Conservation (phyloP, 208 protist species). For the Leishmania major region DNA sequence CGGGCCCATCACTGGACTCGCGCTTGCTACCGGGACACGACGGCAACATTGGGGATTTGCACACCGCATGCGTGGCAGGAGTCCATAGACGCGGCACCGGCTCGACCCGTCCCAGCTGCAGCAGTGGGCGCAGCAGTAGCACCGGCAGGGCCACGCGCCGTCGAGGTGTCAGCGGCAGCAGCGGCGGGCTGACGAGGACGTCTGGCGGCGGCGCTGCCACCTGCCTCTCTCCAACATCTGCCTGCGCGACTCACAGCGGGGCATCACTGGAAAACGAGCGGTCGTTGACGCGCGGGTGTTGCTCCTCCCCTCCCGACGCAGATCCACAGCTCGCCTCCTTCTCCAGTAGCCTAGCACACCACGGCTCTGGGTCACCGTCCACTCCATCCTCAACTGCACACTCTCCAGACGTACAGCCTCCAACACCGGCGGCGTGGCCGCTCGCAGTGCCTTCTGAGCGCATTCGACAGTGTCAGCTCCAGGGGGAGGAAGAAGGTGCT, state of each 20-base stretch:
- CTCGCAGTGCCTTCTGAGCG: not conserved
- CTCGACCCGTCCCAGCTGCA: not conserved
- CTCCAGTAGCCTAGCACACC: not conserved
- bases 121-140: slow-evolving; percentile 1
- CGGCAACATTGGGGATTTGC: not conserved
- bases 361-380: not conserved
- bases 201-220: not conserved
- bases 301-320: not conserved
- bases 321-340: not conserved
- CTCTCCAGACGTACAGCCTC: slow-evolving; percentile 22
- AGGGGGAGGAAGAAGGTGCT: not conserved
- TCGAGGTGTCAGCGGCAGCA: slow-evolving; percentile 11
- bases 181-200: not conserved
- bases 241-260: not conserved
- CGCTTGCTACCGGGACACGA: not conserved
- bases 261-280: not conserved
- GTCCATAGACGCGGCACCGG: not conserved
- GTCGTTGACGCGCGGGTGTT: not conserved
- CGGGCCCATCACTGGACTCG: not conserved
- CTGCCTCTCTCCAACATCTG: not conserved
- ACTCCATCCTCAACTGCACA: not conserved
- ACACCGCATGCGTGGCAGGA: not conserved
- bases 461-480: not conserved
- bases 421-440: not conserved
- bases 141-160: slow-evolving; percentile 1